Evolutionary conservation across 2,329 filamentous ascomycete genomes (phyloP).

Genomic region (Ambrosiella xylebori): DNA sequence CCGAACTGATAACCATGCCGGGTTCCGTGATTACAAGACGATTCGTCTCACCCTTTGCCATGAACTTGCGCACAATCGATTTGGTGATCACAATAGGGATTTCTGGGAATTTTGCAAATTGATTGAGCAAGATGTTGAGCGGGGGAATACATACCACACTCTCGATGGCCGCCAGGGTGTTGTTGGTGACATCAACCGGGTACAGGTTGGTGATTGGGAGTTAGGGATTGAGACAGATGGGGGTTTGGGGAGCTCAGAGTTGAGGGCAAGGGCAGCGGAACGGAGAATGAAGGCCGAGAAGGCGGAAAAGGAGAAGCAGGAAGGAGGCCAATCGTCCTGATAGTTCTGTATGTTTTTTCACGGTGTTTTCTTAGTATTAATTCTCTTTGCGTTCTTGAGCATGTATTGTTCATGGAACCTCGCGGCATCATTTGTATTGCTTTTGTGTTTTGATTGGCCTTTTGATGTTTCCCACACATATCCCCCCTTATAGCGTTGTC

Average conservation of each 20-base stretch:
- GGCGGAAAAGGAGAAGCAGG: slow-evolving; percentile 41
- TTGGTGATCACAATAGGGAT: slow-evolving; percentile 61
- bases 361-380: not conserved
- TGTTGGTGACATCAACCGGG: slow-evolving; percentile 35
- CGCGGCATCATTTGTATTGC: too few relatives aligned
- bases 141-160: slow-evolving; percentile 36
- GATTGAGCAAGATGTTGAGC: slow-evolving; percentile 66
- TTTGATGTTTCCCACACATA: too few relatives aligned
- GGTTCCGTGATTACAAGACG: slow-evolving; percentile 80
- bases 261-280: slow-evolving; percentile 34
- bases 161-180: slow-evolving; percentile 38
- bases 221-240: not conserved
- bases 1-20: slow-evolving; percentile 85
- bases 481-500: not conserved
- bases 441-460: too few relatives aligned
- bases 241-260: not conserved
- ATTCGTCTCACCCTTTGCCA: slow-evolving; percentile 88
- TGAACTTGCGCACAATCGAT: slow-evolving; percentile 85
- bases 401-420: not conserved
- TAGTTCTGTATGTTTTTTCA: not conserved
- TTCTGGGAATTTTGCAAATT: slow-evolving; percentile 82
- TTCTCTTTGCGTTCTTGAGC: not conserved
- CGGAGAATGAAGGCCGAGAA: slow-evolving; percentile 61
- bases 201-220: slow-evolving; percentile 42
- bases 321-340: not conserved